A percentile compares a stretch with the other conserved stretches of the same genome.
phyloP scores from a whole-genome alignment of 1,284 basidiomycete genomes.

The Irpex lacteus region DNA sequence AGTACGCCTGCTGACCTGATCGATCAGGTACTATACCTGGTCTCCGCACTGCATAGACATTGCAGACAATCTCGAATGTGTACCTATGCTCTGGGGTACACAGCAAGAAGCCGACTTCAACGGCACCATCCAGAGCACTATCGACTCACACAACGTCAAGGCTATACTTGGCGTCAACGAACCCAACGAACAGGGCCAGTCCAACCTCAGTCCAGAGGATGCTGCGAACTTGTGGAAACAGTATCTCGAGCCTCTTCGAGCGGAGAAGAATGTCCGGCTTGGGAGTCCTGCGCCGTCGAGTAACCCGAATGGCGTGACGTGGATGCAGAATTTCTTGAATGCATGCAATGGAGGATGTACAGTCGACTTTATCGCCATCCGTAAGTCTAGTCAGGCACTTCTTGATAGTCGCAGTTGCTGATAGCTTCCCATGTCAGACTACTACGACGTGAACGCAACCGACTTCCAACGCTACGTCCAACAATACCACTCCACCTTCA shows the following conservation, averaged over 20 bases:
- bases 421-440: conserved; percentile 6
- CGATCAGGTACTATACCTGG: conserved; percentile 35
- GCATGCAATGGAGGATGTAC: conserved; percentile 39
- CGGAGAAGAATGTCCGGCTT: conserved; percentile 31
- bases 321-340: conserved; percentile 38
- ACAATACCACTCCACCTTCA: conserved; percentile 39
- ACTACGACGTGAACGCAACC: conserved; percentile 39
- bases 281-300: conserved; percentile 42
- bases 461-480: conserved; percentile 37
- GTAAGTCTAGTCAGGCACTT: conserved; percentile 6
- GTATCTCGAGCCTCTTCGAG: conserved; percentile 33
- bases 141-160: conserved; percentile 22
- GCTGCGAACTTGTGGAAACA: conserved; percentile 32
- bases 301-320: conserved; percentile 36
- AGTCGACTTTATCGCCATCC: conserved; percentile 42
- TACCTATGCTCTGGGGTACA: conserved; percentile 37
- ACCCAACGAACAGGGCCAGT: conserved; percentile 31
- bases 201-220: conserved; percentile 31
- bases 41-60: conserved; percentile 20
- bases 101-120: conserved; percentile 28
- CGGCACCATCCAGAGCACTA: conserved; percentile 29
- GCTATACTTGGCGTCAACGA: conserved; percentile 36
- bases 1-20: background rate
- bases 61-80: conserved; percentile 30
- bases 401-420: background rate